A percentile compares a stretch with the other conserved stretches of the same genome.
These are phyloP conservation scores for Mucor lusitanicus DNA, from an alignment of 371 early-diverging fungal genomes.

Conservation along the genomic window DNA sequence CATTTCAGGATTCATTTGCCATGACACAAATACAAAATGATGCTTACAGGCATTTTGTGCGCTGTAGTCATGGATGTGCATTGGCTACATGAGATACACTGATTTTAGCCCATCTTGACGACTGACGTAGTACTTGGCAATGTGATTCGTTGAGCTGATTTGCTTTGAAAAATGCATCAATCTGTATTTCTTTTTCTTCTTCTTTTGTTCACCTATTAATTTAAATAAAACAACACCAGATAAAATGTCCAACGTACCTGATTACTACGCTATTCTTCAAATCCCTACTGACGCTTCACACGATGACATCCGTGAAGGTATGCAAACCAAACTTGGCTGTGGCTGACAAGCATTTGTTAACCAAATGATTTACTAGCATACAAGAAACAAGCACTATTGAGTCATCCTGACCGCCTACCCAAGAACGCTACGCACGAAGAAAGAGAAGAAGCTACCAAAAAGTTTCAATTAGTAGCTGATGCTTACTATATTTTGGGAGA, in stretches of 20 bases:
- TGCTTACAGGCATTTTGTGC: not conserved
- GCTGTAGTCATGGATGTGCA: not conserved
- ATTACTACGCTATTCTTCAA: constrained; percentile 30
- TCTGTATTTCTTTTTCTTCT: not conserved
- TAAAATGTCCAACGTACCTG: constrained; percentile 27
- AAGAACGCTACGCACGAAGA: constrained; percentile 54
- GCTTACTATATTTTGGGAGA: constrained; percentile 85
- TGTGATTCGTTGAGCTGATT: not conserved
- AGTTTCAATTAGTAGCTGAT: constrained; percentile 77
- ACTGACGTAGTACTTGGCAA: not conserved
- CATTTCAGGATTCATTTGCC: not conserved
- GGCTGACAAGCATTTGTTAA: not conserved
- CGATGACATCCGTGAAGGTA: constrained; percentile 36
- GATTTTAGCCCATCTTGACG: not conserved
- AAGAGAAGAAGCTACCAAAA: constrained; percentile 68
- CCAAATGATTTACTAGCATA: constrained; percentile 55
- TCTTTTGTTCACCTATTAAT: not conserved
- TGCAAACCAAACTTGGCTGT: not conserved
- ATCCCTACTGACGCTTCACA: constrained; percentile 16
- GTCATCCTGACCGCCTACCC: constrained; percentile 77
- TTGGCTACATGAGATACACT: not conserved
- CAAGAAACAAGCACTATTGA: constrained; percentile 70
- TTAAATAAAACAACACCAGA: not conserved
- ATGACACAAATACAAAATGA: not conserved
- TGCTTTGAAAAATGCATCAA: not conserved